Evolutionary conservation across 495 filamentous ascomycete genomes (phyloP), one percentile per base, ranked within the genome.

Genomic region (Rostrohypoxylon terebratum): DNA sequence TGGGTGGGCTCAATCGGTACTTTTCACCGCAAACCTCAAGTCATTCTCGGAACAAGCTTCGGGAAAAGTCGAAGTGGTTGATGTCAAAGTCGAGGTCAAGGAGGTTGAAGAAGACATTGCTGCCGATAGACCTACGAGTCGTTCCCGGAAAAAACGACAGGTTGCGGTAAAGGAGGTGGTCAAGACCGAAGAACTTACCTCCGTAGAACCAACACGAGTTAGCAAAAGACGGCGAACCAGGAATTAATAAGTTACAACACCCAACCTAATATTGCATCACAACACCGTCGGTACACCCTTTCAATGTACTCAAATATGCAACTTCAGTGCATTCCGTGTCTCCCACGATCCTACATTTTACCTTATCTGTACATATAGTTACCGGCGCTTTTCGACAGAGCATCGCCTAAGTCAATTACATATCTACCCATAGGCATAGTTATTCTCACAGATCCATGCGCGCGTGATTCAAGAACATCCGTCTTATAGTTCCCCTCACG

Each of bases 1-100:
- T 9, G 96, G 96, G 1, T 99, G 96, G 96, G 96, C 96, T 1
- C 96, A 99, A 80, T 95, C 91, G 42, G 96, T 99, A 16, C 86
- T 99, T 4, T 99, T 99, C 78, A 96, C 96, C 0, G 96, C 96
- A 3, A 94, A 99, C 78, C 80, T 99, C 51, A 91, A 89, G 77
- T 89, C 92, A 0, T 98, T 98, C 76, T 88, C 93, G 8, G 92
- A 92, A 78, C 85, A 81, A 77, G 83, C 67, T 59, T 59, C 63
- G 9, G 68, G 83, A 78, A 79, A 84, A 11, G 76, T 84, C 1
- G 87, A 90, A 71, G 77, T 83, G 4, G 82, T 89, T 55, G 81
- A 83, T 2, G 79, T 85, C 62, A 79, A 80, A 63, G 59, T 77
- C 20, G 76, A 80, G 16, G 71, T 77, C 4, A 63, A 69, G 42